Evolutionary conservation across 176 grass and related monocot species (phyloP).

Genomic region (Guadua angustifolia): DNA sequence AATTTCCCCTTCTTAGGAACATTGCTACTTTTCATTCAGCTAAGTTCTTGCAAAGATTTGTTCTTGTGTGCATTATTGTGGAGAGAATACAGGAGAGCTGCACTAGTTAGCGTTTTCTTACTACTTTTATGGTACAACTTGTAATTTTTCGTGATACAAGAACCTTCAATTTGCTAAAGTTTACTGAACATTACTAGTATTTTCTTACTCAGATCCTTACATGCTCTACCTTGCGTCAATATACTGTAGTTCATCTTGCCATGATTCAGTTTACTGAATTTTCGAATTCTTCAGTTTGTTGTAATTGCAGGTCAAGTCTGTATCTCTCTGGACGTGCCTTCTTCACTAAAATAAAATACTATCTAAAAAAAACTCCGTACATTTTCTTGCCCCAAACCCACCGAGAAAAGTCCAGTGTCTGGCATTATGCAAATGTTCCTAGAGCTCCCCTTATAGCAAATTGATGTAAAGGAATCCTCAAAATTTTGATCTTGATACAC

Average conservation of each 20-base stretch:
- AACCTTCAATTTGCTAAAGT: background rate
- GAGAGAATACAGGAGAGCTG: background rate
- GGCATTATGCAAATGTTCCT: background rate
- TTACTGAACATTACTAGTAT: background rate
- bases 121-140: background rate
- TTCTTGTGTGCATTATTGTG: background rate
- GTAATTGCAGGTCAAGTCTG: constrained; percentile 18
- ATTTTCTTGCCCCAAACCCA: background rate
- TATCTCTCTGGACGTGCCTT: background rate
- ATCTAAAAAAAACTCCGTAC: background rate
- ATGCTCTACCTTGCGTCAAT: background rate
- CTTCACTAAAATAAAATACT: background rate
- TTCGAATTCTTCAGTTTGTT: background rate
- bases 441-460: constrained; percentile 6
- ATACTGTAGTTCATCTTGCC: background rate
- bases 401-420: background rate
- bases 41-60: too few species aligned
- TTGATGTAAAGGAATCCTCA: background rate
- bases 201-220: background rate
- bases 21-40: background rate
- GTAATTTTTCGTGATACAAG: background rate
- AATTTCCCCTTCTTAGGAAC: background rate
- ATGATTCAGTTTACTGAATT: constrained; percentile 21
- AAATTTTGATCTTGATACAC: constrained; percentile 10
- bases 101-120: background rate